Base-by-base conservation (phyloP, 2,329 filamentous ascomycete genomes). In the Claviceps quebecensis region DNA sequence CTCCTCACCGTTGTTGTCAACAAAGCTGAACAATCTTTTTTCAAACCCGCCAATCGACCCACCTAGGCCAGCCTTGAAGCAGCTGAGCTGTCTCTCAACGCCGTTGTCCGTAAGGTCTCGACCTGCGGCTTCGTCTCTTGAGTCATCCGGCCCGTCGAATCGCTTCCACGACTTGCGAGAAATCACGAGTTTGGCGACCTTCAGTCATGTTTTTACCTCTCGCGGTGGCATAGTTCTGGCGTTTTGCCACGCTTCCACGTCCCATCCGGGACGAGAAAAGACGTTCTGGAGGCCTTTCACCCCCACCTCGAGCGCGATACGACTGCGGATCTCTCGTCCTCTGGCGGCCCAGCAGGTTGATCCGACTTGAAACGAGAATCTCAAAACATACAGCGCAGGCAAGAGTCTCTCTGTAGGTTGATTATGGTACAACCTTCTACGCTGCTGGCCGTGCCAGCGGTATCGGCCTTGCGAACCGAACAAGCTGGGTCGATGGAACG, bases 401-500 rank as follows among this genome's bases (percentile, higher is more conserved):
- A 6, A 6, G 19, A 45, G 22, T 29, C 43, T 39, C 19, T 39
- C 11, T 29, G 8, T 22, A 9, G 9, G 43, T 16, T 17, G 43
- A 29, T 38, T 61, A 76, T 78, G 75, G 74, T 75, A 56, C 53
- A 52, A 50, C 56, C 59, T 41, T 54, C 58, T 47, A 65, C 56
- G 51, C 56, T 59, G 55, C 67, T 79, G 64, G 74, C 74, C 47
- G 75, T 76, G 55, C 76, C 75, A 54, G 74, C 71, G 55, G 71
- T 80, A 57, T 66, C 70, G 59, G 72, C 73, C 55, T 69, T 81
- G 52, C 70, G 76, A 56, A 70, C 69, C 48, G 70, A 74, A 58
- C 69, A 71, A 55, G 68, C 69, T 50, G 69, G 66, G 53, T 63
- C 66, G 48, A 83, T 83, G 80, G 75, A 80, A 64, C 71, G 81